phyloP scores from a whole-genome alignment of 169 alveolate genomes.

The Cryptosporidium canis region DNA sequence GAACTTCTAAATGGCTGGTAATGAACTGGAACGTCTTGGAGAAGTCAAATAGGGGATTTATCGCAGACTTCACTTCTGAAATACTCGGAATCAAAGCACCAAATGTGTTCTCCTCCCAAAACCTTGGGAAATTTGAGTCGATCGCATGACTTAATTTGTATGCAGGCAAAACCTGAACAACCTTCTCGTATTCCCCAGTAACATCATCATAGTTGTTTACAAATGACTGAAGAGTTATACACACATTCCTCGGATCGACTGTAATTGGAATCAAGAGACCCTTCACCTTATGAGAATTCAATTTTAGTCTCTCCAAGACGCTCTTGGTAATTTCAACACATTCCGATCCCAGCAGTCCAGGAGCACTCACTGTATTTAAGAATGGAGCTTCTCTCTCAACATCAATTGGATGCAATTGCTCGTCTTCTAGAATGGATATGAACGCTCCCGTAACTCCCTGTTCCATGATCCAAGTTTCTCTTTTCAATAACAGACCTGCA shows the following conservation, averaged over 20 bases:
- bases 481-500: conserved; percentile 6
- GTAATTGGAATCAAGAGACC: not conserved
- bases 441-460: conserved; percentile 6
- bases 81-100: conserved; percentile 29
- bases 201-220: not conserved
- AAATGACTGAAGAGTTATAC: not conserved
- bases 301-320: not conserved
- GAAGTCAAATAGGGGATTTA: conserved; percentile 11
- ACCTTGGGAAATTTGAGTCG: not conserved
- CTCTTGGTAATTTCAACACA: not conserved
- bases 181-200: not conserved
- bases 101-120: conserved; percentile 21
- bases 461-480: conserved; percentile 7
- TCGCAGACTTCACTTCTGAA: conserved; percentile 4
- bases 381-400: not conserved
- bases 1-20: not conserved
- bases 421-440: conserved; percentile 17
- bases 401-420: not conserved
- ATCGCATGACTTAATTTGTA: not conserved
- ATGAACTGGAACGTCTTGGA: not conserved
- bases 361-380: not conserved
- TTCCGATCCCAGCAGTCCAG: not conserved
- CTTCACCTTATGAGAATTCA: not conserved
- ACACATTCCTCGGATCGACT: not conserved
- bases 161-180: conserved; percentile 6